Evolutionary conservation across 2,329 filamentous ascomycete species (phyloP), one percentile per base, ranked within the genome.

Genomic region (Macrophomina phaseolina): DNA sequence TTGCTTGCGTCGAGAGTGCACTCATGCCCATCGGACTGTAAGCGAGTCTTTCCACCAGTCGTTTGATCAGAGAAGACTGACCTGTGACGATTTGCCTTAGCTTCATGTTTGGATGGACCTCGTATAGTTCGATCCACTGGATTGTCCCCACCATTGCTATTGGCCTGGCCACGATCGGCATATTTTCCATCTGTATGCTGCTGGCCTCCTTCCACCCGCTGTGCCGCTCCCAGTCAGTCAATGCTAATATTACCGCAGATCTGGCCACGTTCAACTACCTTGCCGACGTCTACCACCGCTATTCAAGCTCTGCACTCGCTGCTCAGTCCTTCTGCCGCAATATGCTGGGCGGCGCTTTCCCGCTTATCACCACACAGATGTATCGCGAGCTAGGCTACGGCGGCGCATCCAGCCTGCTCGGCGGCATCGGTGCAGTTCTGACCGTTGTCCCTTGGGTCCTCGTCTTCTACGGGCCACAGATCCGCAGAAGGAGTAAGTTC

Each of bases 201-300:
- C 14, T 18, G 7, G 12, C 5, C 18, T 6, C 8, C 11, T 14
- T 9, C 12, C 11, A 7, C 48, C 46, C 46, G 12, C 34, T 28
- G 23, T 3, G 23, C 30, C 6, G 32, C 32, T 28, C 2, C 12
- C 7, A 23, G 36, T 6, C n/a, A 16, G 32, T 76, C 23, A 23
- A 77, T 36, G 23, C 40, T 53, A n/a, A 46, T 32, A 9, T 14
- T 6, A 4, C 4, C 3, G 14, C 40, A 65, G 63, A 65, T 74
- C 85, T 97, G 1, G 90, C 93, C 2, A 91, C 93, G 0, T 97
- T 97, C 81, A 97, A 97, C 76, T 97, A 97, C 72, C 84, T 97
- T 1, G 93, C 93, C 23, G 94, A 97, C 75, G 90, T 90, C 1
- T 97, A 97, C 77, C 90, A 93, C 74, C 84, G 86, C 2, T 97